Evolutionary conservation across 1,284 basidiomycete genomes (phyloP).

Genomic region (Tausonia pullulans): DNA sequence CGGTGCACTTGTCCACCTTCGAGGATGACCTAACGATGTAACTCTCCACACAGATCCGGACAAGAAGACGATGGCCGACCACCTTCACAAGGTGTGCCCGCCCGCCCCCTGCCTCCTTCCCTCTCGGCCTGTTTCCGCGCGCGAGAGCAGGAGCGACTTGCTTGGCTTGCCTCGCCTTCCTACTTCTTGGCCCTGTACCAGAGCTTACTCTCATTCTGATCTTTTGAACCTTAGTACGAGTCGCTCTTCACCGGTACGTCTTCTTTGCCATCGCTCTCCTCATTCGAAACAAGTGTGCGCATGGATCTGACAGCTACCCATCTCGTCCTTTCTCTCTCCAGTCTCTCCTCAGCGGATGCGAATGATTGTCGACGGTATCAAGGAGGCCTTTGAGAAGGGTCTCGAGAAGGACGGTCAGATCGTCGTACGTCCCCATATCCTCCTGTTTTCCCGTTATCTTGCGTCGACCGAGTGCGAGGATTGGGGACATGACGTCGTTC

Average conservation of each 20-base stretch:
- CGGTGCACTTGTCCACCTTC: no score
- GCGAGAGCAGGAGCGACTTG: background rate
- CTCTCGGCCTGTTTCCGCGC: background rate
- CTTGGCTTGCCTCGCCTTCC: background rate
- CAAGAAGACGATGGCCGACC: conserved; percentile 61
- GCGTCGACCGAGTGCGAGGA: background rate
- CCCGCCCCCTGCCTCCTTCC: no score
- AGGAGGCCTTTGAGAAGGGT: conserved; percentile 79
- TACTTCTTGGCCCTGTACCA: background rate
- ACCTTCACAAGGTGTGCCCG: conserved; percentile 54
- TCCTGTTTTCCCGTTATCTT: background rate
- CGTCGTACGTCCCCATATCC: conserved; percentile 54
- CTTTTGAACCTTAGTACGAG: conserved; percentile 44
- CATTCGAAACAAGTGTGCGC: background rate
- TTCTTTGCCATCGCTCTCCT: conserved; percentile 12
- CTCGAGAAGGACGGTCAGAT: conserved; percentile 71
- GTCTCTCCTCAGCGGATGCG: conserved; percentile 88
- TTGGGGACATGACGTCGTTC: background rate
- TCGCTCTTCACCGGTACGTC: conserved; percentile 48
- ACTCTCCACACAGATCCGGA: conserved; percentile 23
- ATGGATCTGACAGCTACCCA: conserved; percentile 8
- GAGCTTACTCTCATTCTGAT: no score
- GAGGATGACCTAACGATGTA: no score
- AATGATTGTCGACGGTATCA: conserved; percentile 93
- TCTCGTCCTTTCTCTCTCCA: conserved; percentile 38